Evolutionary conservation across 1,284 basidiomycete genomes (phyloP).

Genomic region (Peniophora sp.): DNA sequence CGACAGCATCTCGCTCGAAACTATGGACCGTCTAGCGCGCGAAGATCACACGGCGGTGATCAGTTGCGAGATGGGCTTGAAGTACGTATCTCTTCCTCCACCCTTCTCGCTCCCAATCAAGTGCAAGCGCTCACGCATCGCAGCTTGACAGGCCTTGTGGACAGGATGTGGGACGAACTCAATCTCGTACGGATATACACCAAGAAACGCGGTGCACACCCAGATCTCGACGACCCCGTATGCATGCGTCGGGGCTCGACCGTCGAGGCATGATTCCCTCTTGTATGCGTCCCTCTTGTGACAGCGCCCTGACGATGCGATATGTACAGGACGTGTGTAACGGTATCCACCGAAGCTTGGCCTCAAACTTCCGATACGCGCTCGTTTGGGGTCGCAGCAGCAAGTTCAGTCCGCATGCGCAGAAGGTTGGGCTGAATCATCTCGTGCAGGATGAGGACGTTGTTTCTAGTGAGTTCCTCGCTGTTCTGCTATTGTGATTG

Average conservation of each 20-base stretch:
- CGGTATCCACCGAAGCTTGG: constrained; percentile 85
- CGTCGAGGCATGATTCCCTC: constrained; percentile 64
- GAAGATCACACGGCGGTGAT: constrained; percentile 89
- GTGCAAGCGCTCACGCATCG: neutral
- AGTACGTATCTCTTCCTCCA: constrained; percentile 34
- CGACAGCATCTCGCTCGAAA: constrained; percentile 86
- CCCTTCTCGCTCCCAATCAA: constrained; percentile 1
- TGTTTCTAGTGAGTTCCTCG: constrained; percentile 66
- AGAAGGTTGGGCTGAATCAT: constrained; percentile 88
- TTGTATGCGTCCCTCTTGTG: too few species aligned
- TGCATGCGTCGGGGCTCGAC: constrained; percentile 89
- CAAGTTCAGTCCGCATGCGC: constrained; percentile 87
- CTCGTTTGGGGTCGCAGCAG: constrained; percentile 66
- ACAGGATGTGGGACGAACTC: constrained; percentile 86
- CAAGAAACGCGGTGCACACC: constrained; percentile 91
- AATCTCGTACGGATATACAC: constrained; percentile 90
- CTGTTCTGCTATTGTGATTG: neutral
- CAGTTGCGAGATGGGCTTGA: constrained; percentile 88
- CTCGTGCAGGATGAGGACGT: constrained; percentile 92
- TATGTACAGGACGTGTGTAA: constrained; percentile 71
- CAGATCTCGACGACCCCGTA: constrained; percentile 89
- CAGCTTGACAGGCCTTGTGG: constrained; percentile 75
- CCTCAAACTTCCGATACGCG: constrained; percentile 87
- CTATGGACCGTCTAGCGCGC: constrained; percentile 82
- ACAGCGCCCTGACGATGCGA: too few species aligned